Evolutionary conservation across 116 monocot genomes (phyloP).

Genomic region (Papilionanthe hybrid): DNA sequence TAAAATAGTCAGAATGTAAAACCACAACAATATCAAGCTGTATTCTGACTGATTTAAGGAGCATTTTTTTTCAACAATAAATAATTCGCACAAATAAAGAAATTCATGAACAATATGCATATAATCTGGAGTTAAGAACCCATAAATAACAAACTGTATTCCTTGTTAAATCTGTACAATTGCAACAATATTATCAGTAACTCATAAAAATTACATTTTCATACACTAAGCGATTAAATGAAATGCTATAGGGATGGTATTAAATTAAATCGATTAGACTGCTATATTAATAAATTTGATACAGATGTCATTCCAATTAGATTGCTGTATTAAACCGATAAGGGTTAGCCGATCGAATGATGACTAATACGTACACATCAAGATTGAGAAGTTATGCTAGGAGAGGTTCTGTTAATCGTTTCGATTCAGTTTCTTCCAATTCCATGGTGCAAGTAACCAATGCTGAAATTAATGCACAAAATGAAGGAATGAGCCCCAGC

Average conservation of each 20-base stretch:
- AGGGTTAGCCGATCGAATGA: not conserved
- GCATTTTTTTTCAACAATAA: too few relatives aligned
- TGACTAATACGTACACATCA: not conserved
- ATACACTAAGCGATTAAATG: not conserved
- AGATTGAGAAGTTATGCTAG: slow-evolving; percentile 15
- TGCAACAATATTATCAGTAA: not conserved
- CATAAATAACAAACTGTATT: too few relatives aligned
- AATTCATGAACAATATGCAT: too few relatives aligned
- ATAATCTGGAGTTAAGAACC: too few relatives aligned
- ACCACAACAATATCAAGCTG: too few relatives aligned
- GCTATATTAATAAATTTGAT: not conserved
- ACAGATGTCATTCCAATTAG: not conserved
- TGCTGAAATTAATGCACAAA: slow-evolving; percentile 37
- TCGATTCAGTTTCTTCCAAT: slow-evolving; percentile 26
- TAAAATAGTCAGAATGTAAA: too few relatives aligned
- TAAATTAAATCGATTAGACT: not conserved
- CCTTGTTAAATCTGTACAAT: not conserved
- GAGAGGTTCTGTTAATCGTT: slow-evolving; percentile 32
- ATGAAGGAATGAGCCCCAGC: slow-evolving; percentile 40
- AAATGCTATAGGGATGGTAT: not conserved
- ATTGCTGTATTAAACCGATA: not conserved
- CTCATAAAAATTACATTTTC: not conserved
- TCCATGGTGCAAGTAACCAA: slow-evolving; percentile 40
- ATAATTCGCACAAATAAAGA: too few relatives aligned
- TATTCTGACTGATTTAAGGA: too few relatives aligned